These are phyloP conservation scores for Monilinia fructigena DNA, from an alignment of 2,329 filamentous ascomycete species.

Conservation along the genomic window DNA sequence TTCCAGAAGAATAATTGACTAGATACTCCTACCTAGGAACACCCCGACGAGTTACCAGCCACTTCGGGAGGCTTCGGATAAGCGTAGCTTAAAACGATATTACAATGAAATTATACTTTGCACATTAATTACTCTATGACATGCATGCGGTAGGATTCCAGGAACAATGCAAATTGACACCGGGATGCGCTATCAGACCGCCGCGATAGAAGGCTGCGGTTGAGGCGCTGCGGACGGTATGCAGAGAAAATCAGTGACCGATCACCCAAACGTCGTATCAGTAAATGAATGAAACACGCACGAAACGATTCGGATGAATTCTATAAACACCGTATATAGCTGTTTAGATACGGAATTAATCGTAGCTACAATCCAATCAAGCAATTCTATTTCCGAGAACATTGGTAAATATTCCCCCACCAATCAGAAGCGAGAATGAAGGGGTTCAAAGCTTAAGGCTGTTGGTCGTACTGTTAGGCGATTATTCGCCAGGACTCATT, in stretches of 20 bases:
- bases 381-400: too few relatives aligned
- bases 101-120: background rate
- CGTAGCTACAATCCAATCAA: too few relatives aligned
- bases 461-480: background rate
- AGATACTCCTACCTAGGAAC: too few relatives aligned
- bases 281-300: too few relatives aligned
- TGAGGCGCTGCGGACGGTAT: background rate
- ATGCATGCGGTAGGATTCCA: background rate
- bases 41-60: background rate
- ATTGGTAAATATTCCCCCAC: background rate
- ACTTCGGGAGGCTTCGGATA: background rate
- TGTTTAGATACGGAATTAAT: too few relatives aligned
- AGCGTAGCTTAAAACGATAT: background rate
- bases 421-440: conserved; percentile 17
- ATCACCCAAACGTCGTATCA: too few relatives aligned
- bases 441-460: background rate
- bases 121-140: background rate
- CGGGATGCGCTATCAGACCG: background rate
- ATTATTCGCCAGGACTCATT: too few relatives aligned
- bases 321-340: too few relatives aligned
- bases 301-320: too few relatives aligned
- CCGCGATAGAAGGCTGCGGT: background rate
- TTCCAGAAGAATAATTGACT: background rate
- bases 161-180: background rate
- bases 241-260: background rate